Conservation (phyloP, 177 flowering plant genomes). For the Tripterygium wilfordii region DNA sequence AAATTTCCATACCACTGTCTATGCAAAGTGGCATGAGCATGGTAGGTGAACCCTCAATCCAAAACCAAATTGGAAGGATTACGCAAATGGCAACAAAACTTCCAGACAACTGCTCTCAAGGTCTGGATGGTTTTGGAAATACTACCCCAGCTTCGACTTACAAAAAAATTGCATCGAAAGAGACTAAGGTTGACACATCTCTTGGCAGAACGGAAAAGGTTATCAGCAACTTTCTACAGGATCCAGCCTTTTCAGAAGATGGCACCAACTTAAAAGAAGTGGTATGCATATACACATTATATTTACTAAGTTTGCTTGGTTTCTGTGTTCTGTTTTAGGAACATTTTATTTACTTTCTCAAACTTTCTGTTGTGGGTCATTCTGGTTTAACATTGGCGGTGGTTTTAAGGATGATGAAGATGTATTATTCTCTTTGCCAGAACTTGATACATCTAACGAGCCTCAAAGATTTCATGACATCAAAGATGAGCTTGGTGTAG, state of each 20-base stretch:
- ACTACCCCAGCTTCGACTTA: slow-evolving; percentile 14
- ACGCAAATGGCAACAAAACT: slow-evolving; percentile 26
- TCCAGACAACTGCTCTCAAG: slow-evolving; percentile 21
- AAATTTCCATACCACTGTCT: slow-evolving; percentile 41
- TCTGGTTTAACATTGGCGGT: too few species aligned
- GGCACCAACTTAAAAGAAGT: slow-evolving; percentile 25
- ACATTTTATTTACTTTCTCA: too few species aligned
- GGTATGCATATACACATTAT: slow-evolving; percentile 29
- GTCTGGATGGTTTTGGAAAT: slow-evolving; percentile 15
- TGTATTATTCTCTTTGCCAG: too few species aligned
- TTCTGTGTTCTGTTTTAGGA: too few species aligned
- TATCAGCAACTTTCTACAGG: slow-evolving; percentile 49
- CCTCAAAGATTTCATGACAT: too few species aligned
- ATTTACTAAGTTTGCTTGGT: neutral
- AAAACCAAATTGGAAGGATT: slow-evolving; percentile 33
- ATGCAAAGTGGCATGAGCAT: slow-evolving; percentile 34
- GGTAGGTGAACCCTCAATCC: slow-evolving; percentile 29
- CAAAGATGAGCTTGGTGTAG: too few species aligned
- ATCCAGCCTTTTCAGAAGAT: slow-evolving; percentile 48
- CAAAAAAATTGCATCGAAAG: slow-evolving; percentile 20
- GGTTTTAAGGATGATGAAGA: too few species aligned
- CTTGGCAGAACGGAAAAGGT: slow-evolving; percentile 59
- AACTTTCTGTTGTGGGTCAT: too few species aligned
- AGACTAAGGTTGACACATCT: slow-evolving; percentile 24
- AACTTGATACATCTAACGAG: too few species aligned